A percentile compares a stretch with the other conserved stretches of the same genome.
phyloP scores from a whole-genome alignment of 208 protist genomes.

The Leishmania major region DNA sequence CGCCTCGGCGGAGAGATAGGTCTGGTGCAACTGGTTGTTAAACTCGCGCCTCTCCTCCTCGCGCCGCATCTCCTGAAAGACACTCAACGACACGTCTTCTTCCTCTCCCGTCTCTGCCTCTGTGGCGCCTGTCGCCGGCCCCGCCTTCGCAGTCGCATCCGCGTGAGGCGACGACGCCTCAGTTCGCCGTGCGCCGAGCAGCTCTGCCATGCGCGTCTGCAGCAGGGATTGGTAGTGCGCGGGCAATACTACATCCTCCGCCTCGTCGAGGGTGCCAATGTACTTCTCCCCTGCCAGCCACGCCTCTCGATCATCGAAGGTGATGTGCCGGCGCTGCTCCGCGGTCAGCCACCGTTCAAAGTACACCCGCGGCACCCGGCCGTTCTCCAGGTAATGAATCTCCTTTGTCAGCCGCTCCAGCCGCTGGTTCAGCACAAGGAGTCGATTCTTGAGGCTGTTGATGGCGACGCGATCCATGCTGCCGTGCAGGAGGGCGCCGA shows the following conservation, averaged over 20 bases:
- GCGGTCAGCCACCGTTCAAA: slow-evolving; percentile 89
- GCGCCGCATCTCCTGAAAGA: slow-evolving; percentile 90
- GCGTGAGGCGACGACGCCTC: neutral
- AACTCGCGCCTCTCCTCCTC: slow-evolving; percentile 77
- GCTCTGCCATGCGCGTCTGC: slow-evolving; percentile 41
- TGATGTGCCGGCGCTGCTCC: slow-evolving; percentile 71
- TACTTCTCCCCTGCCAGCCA: slow-evolving; percentile 80
- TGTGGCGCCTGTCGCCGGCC: neutral
- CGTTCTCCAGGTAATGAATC: slow-evolving; percentile 83
- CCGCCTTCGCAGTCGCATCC: neutral
- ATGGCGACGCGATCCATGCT: slow-evolving; percentile 64
- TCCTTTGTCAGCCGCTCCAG: slow-evolving; percentile 82
- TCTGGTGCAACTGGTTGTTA: slow-evolving; percentile 73
- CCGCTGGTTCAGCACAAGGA: slow-evolving; percentile 74
- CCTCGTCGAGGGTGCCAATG: slow-evolving; percentile 35
- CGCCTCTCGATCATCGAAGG: slow-evolving; percentile 82
- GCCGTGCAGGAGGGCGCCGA: slow-evolving; percentile 60
- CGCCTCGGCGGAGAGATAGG: slow-evolving; percentile 77
- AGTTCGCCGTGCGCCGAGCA: slow-evolving; percentile 24
- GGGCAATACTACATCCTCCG: slow-evolving; percentile 12
- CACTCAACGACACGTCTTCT: slow-evolving; percentile 76
- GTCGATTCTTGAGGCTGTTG: slow-evolving; percentile 79
- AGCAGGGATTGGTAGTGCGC: slow-evolving; percentile 54
- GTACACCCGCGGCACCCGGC: slow-evolving; percentile 75
- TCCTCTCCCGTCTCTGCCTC: slow-evolving; percentile 24